Evolutionary conservation across 345 rosid genomes (phyloP).

Genomic region (Populus ilicifolia): DNA sequence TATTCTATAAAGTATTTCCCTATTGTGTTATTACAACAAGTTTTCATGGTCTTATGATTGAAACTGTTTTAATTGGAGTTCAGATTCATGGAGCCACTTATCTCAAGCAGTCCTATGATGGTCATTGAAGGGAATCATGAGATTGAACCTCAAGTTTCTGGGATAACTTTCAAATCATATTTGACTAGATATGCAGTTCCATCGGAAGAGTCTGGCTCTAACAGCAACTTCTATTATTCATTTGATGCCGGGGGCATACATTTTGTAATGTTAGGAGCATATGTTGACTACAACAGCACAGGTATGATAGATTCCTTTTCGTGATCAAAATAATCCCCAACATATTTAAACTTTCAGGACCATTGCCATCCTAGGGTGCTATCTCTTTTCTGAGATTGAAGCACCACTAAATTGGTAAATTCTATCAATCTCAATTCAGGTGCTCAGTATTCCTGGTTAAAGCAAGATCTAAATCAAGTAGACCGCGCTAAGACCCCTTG

Average conservation of each 20-base stretch:
- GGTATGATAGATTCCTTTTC: slow-evolving; percentile 33
- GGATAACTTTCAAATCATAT: slow-evolving; percentile 67
- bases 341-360: not conserved
- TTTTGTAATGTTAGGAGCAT: slow-evolving; percentile 82
- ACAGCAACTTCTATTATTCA: slow-evolving; percentile 73
- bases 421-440: slow-evolving; percentile 37
- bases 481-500: slow-evolving; percentile 65
- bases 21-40: not conserved
- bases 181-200: slow-evolving; percentile 71
- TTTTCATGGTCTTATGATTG: not conserved
- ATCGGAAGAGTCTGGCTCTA: slow-evolving; percentile 65
- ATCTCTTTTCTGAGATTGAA: not conserved
- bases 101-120: slow-evolving; percentile 81
- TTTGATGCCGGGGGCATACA: slow-evolving; percentile 83
- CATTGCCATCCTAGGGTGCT: not conserved
- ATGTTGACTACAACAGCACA: slow-evolving; percentile 60
- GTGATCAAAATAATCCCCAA: not conserved
- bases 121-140: slow-evolving; percentile 86
- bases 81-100: slow-evolving; percentile 86
- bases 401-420: not conserved
- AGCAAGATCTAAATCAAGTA: slow-evolving; percentile 52
- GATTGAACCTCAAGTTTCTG: slow-evolving; percentile 71
- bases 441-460: slow-evolving; percentile 64
- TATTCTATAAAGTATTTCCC: not conserved
- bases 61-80: slow-evolving; percentile 8